Conservation (phyloP, 1,284 basidiomycete species). For the Ceratobasidium sp. region DNA sequence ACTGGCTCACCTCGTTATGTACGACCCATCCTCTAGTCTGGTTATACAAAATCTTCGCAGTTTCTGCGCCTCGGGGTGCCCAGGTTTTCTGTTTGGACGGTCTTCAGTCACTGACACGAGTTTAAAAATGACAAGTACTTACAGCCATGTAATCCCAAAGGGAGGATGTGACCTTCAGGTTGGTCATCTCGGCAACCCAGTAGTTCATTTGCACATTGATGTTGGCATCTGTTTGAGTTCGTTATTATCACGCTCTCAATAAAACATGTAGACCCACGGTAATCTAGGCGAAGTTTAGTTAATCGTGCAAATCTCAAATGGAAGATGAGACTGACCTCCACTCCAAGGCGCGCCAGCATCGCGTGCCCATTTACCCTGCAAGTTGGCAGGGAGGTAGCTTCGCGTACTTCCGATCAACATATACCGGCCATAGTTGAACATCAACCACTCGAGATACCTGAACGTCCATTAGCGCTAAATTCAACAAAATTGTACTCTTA, state of each 20-base stretch:
- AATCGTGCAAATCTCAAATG: conserved; percentile 7
- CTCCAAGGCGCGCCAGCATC: conserved; percentile 70
- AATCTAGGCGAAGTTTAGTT: conserved; percentile 61
- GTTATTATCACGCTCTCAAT: background rate
- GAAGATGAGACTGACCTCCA: conserved; percentile 61
- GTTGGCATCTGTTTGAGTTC: conserved; percentile 78
- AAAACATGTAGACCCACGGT: conserved; percentile 64
- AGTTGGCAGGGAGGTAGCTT: conserved; percentile 73
- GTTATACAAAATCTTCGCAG: conserved; percentile 77
- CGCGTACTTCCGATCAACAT: conserved; percentile 72
- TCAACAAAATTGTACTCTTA: background rate
- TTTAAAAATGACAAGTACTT: conserved; percentile 31
- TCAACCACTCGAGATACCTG: conserved; percentile 75
- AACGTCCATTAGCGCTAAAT: background rate
- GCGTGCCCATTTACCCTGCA: conserved; percentile 80
- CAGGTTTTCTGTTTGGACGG: conserved; percentile 71
- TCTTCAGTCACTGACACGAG: conserved; percentile 7
- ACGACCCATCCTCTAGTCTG: conserved; percentile 77
- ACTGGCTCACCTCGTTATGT: conserved; percentile 69
- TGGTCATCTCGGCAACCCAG: conserved; percentile 78
- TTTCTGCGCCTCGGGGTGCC: conserved; percentile 75
- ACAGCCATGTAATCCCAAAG: conserved; percentile 80
- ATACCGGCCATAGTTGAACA: conserved; percentile 81
- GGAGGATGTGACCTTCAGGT: conserved; percentile 68
- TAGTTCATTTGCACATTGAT: conserved; percentile 87